A percentile compares a stretch with the other conserved stretches of the same genome.
Evolutionary conservation across 2,329 filamentous ascomycete genomes (phyloP).

Genomic region (Trichothecium sympodiale): DNA sequence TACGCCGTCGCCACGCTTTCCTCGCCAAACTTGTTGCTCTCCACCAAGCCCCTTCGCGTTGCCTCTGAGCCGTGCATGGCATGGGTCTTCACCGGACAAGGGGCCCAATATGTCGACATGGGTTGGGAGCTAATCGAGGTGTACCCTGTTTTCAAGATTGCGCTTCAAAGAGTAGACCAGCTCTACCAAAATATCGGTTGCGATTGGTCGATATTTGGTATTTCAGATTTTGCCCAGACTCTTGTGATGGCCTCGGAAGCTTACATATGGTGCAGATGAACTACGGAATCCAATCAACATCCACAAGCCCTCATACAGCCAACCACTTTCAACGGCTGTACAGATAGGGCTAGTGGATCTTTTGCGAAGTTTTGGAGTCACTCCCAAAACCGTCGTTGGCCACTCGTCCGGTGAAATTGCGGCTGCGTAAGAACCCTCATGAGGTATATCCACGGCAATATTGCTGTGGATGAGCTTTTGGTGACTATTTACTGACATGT

Average conservation of each 20-base stretch:
- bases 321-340: constrained; percentile 10
- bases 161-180: background rate
- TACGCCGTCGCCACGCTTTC: constrained; percentile 4
- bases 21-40: background rate
- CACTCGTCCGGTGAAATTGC: constrained; percentile 29
- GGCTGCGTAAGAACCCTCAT: constrained; percentile 28
- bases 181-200: background rate
- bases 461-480: background rate
- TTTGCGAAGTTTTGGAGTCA: constrained; percentile 17
- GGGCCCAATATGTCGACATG: constrained; percentile 13
- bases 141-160: constrained; percentile 1
- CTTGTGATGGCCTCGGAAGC: background rate
- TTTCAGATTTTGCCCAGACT: background rate
- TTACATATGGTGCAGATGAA: background rate
- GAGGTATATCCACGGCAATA: constrained; percentile 11
- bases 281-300: constrained; percentile 8
- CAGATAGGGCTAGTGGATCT: constrained; percentile 20
- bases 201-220: constrained; percentile 3
- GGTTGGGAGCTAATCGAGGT: constrained; percentile 7
- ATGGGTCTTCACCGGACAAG: constrained; percentile 14
- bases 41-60: background rate
- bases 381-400: constrained; percentile 20
- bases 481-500: background rate
- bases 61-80: background rate
- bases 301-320: constrained; percentile 22